Percentiles rank a stretch among this genome's conserved stretches.
These are phyloP conservation scores for Ettlia oleoabundans DNA, from an alignment of 139 green algal species.

Conservation along the genomic window DNA sequence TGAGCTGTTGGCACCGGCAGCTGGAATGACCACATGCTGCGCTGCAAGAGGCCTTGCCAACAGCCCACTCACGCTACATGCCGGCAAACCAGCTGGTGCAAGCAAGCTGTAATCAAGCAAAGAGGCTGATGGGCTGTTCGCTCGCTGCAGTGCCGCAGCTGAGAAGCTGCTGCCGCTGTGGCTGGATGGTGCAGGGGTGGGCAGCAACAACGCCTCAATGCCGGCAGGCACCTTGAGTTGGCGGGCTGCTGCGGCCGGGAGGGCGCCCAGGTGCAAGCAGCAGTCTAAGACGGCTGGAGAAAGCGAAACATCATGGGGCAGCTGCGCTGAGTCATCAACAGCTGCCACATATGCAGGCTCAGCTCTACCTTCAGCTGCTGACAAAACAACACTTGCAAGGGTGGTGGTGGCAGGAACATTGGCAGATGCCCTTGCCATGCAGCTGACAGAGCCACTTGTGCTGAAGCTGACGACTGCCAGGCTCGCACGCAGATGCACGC, in stretches of 20 bases:
- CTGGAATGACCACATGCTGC: neutral
- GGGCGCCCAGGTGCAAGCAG: constrained; percentile 69
- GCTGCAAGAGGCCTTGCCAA: constrained; percentile 26
- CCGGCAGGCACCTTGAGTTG: constrained; percentile 42
- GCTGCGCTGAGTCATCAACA: constrained; percentile 6
- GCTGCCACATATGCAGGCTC: constrained; percentile 4
- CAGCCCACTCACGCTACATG: constrained; percentile 27
- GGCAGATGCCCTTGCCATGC: no score
- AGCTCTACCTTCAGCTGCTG: neutral
- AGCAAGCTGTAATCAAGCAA: constrained; percentile 18
- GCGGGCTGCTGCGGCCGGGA: neutral
- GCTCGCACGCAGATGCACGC: constrained; percentile 11
- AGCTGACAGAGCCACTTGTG: neutral
- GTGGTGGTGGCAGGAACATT: constrained; percentile 79
- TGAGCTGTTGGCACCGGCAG: neutral
- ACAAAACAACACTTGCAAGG: constrained; percentile 72
- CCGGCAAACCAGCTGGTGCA: neutral
- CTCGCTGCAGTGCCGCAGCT: neutral
- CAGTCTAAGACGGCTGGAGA: constrained; percentile 66
- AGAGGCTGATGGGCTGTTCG: neutral
- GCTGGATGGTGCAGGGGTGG: neutral
- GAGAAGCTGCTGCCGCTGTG: neutral
- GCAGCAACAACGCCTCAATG: constrained; percentile 23
- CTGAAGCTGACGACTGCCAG: neutral
- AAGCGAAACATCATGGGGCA: constrained; percentile 25